Conservation (phyloP, 148 eudicot species). For the Chenopodium berlandieri region DNA sequence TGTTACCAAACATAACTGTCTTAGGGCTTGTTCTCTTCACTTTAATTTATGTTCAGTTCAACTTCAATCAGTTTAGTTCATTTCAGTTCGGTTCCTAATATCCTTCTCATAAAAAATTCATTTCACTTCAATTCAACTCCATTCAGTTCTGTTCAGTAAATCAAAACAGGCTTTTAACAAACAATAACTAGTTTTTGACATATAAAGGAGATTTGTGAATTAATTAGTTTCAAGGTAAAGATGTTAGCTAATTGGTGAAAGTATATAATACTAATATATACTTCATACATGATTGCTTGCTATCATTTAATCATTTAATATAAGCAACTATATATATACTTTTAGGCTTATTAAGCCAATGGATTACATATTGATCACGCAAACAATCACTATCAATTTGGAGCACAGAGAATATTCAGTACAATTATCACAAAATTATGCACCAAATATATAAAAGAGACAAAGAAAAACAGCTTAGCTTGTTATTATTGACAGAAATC, state of each 20-base stretch:
- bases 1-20: too few relatives aligned
- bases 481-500: background rate
- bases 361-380: background rate
- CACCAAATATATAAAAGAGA: background rate
- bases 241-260: background rate
- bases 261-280: background rate
- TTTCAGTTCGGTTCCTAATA: too few relatives aligned
- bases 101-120: too few relatives aligned
- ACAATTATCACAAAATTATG: background rate
- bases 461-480: conserved; percentile 11
- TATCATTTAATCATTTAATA: background rate
- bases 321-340: too few relatives aligned
- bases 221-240: background rate
- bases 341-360: background rate
- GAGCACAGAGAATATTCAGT: conserved; percentile 15
- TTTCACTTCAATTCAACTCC: too few relatives aligned
- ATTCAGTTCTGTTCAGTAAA: too few relatives aligned
- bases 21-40: too few relatives aligned
- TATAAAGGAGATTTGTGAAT: background rate
- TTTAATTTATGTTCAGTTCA: too few relatives aligned
- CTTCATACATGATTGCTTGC: background rate
- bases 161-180: too few relatives aligned
- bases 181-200: background rate
- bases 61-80: too few relatives aligned
- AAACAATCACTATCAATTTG: conserved; percentile 6